Conservation (phyloP, 176 grass and related monocot genomes). For the Zea luxurians region DNA sequence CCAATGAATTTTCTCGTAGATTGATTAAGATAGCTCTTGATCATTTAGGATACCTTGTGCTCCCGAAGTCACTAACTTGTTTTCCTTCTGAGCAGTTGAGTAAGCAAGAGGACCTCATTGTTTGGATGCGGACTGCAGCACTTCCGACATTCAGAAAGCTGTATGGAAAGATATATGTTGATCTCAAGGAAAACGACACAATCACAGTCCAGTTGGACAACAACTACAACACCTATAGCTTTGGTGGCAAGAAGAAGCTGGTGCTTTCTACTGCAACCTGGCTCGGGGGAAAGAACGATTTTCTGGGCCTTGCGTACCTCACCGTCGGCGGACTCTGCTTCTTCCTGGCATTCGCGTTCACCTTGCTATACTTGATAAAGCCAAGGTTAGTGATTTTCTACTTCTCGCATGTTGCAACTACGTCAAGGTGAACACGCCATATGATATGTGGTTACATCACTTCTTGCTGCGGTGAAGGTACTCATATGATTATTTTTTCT, state of each 20-base stretch:
- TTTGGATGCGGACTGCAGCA: slow-evolving; percentile 94
- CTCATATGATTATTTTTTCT: slow-evolving; percentile 33
- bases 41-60: not conserved
- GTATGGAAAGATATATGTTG: slow-evolving; percentile 69
- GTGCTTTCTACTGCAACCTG: slow-evolving; percentile 88
- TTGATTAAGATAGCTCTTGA: not conserved
- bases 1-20: not conserved
- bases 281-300: slow-evolving; percentile 94
- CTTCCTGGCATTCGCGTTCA: slow-evolving; percentile 74
- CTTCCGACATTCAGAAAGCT: slow-evolving; percentile 90
- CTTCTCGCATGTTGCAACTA: not conserved
- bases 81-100: slow-evolving; percentile 61
- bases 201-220: slow-evolving; percentile 74
- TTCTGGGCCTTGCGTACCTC: slow-evolving; percentile 82
- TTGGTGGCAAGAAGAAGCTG: slow-evolving; percentile 79
- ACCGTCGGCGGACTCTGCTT: slow-evolving; percentile 78
- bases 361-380: slow-evolving; percentile 78
- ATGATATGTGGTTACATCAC: not conserved
- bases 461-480: not conserved
- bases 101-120: slow-evolving; percentile 86
- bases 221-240: slow-evolving; percentile 84
- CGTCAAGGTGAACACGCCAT: not conserved
- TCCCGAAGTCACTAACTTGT: slow-evolving; percentile 11
- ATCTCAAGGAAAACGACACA: slow-evolving; percentile 67
- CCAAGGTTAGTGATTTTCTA: slow-evolving; percentile 58